phyloP scores from a whole-genome alignment of 1,284 basidiomycete species.

The Pulveroboletus sp. region DNA sequence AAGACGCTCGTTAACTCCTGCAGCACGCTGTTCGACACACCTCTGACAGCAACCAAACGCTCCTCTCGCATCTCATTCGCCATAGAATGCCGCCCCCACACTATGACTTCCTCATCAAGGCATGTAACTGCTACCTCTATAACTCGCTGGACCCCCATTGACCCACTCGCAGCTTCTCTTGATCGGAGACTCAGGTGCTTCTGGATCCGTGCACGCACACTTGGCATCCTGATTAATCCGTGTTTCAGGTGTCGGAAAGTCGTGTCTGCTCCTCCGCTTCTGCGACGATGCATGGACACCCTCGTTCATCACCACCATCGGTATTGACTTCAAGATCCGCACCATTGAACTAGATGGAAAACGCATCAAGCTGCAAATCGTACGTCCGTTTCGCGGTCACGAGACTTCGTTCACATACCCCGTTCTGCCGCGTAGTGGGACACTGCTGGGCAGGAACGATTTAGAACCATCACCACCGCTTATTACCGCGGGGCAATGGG shows the following conservation, averaged over 20 bases:
- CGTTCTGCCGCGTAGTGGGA: conserved; percentile 71
- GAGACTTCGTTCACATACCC: conserved; percentile 7
- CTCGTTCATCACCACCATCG: conserved; percentile 99
- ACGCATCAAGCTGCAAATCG: conserved; percentile 95
- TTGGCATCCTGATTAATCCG: not conserved
- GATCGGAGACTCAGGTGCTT: conserved; percentile 91
- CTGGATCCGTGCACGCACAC: not conserved
- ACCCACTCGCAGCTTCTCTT: conserved; percentile 71
- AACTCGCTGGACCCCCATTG: not conserved
- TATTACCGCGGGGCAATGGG: conserved; percentile 99
- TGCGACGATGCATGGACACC: conserved; percentile 99
- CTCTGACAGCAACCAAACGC: not conserved
- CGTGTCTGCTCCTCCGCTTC: conserved; percentile 96
- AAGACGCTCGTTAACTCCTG: not conserved
- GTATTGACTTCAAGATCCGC: conserved; percentile 95
- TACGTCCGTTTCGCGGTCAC: conserved; percentile 43
- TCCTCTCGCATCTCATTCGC: not conserved
- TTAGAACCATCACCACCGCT: conserved; percentile 99
- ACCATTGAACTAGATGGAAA: conserved; percentile 97
- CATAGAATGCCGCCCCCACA: conserved; percentile 76
- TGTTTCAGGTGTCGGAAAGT: conserved; percentile 90
- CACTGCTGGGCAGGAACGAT: conserved; percentile 98
- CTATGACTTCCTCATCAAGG: conserved; percentile 94
- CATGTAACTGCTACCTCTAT: conserved; percentile 40
- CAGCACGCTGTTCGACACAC: not conserved